A percentile compares a stretch with the other conserved stretches of the same genome.
Evolutionary conservation across 208 protist species (phyloP).

Genomic region (Leptomonas pyrrhocoris): DNA sequence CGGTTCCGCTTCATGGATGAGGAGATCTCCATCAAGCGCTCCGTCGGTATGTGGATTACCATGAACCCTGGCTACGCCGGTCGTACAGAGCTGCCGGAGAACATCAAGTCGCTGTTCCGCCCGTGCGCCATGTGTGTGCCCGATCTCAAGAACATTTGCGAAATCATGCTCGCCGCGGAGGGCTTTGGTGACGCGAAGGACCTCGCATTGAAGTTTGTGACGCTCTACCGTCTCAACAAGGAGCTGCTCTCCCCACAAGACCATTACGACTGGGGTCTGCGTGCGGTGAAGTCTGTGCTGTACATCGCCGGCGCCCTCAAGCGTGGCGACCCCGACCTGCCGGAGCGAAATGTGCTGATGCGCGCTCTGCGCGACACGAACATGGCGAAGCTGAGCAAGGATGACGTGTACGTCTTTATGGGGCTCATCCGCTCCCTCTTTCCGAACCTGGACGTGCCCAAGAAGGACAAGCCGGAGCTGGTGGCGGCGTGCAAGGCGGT

Average conservation of each 20-base stretch:
- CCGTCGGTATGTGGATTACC: constrained; percentile 96
- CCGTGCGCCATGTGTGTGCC: constrained; percentile 98
- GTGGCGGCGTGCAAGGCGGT: constrained; percentile 91
- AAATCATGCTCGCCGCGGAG: constrained; percentile 98
- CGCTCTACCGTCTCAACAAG: constrained; percentile 96
- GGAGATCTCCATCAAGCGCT: constrained; percentile 91
- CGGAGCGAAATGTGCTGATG: constrained; percentile 97
- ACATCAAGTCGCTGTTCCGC: constrained; percentile 98
- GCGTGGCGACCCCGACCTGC: constrained; percentile 94
- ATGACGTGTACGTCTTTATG: constrained; percentile 98
- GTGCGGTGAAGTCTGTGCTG: constrained; percentile 98
- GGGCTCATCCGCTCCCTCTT: constrained; percentile 97
- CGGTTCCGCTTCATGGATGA: constrained; percentile 96
- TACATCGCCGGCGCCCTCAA: constrained; percentile 97
- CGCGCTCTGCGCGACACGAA: constrained; percentile 97
- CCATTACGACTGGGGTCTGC: constrained; percentile 99
- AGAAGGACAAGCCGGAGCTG: constrained; percentile 94
- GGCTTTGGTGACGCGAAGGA: constrained; percentile 97
- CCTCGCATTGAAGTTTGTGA: constrained; percentile 98
- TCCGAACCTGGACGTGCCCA: constrained; percentile 95
- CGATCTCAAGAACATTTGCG: constrained; percentile 98
- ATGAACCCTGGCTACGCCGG: constrained; percentile 98
- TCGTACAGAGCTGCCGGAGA: constrained; percentile 97
- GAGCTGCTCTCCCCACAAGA: constrained; percentile 98
- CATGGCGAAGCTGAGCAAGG: constrained; percentile 97